Evolutionary conservation across 768 basidiomycete species (phyloP).

Genomic region (Postia placenta): DNA sequence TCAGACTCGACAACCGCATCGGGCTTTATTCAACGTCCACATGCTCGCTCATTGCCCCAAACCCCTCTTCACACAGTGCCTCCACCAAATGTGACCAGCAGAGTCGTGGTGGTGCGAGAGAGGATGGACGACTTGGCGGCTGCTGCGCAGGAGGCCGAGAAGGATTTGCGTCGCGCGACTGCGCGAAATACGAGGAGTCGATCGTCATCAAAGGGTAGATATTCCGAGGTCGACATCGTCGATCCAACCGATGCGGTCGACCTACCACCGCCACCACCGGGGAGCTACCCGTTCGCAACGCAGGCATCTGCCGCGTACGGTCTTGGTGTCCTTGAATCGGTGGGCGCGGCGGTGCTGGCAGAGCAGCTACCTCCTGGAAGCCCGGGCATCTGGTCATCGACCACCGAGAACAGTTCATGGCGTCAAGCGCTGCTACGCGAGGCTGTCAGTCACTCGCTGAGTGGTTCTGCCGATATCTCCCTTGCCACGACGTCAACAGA

Average conservation of each 20-base stretch:
- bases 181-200: constrained; percentile 38
- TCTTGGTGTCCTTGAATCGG: constrained; percentile 66
- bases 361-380: constrained; percentile 62
- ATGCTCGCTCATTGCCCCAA: constrained; percentile 30
- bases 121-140: constrained; percentile 64
- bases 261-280: constrained; percentile 62
- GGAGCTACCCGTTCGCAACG: constrained; percentile 65
- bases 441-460: constrained; percentile 74
- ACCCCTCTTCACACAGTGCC: constrained; percentile 29
- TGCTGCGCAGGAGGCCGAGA: constrained; percentile 73
- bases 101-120: constrained; percentile 79
- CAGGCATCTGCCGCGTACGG: constrained; percentile 72
- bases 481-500: constrained; percentile 26
- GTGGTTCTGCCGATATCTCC: constrained; percentile 41
- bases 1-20: constrained; percentile 55
- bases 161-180: constrained; percentile 57
- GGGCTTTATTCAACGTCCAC: constrained; percentile 25
- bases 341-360: constrained; percentile 71
- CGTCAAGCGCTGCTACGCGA: constrained; percentile 68
- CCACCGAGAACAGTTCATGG: constrained; percentile 62
- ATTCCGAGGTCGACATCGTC: constrained; percentile 51
- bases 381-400: constrained; percentile 51
- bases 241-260: constrained; percentile 86
- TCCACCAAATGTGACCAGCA: constrained; percentile 16
- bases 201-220: constrained; percentile 31